phyloP scores from a whole-genome alignment of 352 stramenopile species.

The Detonula confervacea region DNA sequence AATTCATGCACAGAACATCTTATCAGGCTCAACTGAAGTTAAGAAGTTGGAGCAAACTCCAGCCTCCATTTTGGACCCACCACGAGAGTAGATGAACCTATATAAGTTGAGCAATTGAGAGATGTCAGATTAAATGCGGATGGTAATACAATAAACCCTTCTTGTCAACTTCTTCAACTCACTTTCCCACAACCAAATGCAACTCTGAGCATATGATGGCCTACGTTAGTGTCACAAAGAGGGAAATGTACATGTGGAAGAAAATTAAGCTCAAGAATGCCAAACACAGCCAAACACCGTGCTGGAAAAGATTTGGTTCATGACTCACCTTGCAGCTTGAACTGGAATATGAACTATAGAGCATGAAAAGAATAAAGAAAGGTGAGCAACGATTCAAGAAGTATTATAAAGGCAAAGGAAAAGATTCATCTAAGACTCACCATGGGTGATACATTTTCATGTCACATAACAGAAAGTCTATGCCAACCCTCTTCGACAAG shows the following conservation, averaged over 20 bases:
- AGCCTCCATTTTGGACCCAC: slow-evolving; percentile 24
- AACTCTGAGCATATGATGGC: slow-evolving; percentile 36
- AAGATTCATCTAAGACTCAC: not conserved
- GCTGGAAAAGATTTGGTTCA: too few species aligned
- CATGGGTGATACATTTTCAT: slow-evolving; percentile 44
- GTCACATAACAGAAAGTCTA: slow-evolving; percentile 31
- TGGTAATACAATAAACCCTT: not conserved
- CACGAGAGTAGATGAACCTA: slow-evolving; percentile 39
- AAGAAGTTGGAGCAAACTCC: slow-evolving; percentile 47
- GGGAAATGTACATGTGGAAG: not conserved
- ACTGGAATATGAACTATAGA: slow-evolving; percentile 33
- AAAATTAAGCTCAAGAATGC: not conserved
- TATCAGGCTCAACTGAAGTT: slow-evolving; percentile 25
- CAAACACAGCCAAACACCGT: not conserved
- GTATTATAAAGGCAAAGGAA: not conserved
- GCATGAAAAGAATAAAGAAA: not conserved
- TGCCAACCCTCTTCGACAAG: slow-evolving; percentile 31
- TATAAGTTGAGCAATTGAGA: not conserved
- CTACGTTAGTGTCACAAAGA: too few species aligned
- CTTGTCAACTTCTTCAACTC: slow-evolving; percentile 5
- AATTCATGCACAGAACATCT: too few species aligned
- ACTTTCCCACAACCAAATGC: slow-evolving; percentile 37
- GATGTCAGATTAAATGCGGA: not conserved
- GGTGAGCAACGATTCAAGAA: not conserved
- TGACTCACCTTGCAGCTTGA: slow-evolving; percentile 33